phyloP scores from a whole-genome alignment of 495 filamentous ascomycete species.

The Pyronema omphalodes region DNA sequence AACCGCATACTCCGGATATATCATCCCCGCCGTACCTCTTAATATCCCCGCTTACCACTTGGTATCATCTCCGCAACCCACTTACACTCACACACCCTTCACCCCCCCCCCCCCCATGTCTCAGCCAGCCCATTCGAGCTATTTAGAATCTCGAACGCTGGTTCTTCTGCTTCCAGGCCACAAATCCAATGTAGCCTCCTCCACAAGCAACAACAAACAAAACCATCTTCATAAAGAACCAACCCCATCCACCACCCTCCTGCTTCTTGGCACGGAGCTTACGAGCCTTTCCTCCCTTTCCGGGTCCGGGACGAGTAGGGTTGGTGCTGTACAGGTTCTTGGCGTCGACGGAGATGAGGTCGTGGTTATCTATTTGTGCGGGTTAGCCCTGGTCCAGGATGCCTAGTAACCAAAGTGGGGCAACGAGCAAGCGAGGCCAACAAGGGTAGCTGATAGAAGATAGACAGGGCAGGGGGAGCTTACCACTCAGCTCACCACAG shows the following conservation, averaged over 20 bases:
- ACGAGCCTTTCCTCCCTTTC: constrained; percentile 28
- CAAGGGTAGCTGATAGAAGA: background rate
- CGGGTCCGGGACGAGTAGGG: constrained; percentile 24
- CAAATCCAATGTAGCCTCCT: constrained; percentile 69
- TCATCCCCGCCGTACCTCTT: too few species aligned
- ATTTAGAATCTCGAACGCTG: constrained; percentile 61
- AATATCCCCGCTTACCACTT: background rate
- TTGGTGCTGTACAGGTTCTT: constrained; percentile 70
- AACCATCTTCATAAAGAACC: constrained; percentile 79
- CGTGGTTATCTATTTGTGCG: constrained; percentile 57
- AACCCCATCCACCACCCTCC: constrained; percentile 57
- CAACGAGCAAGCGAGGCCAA: background rate
- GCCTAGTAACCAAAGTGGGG: background rate
- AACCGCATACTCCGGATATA: too few species aligned
- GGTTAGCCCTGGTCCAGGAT: constrained; percentile 39
- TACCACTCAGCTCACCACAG: constrained; percentile 70
- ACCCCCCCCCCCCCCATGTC: background rate
- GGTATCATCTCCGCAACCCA: background rate
- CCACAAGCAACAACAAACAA: constrained; percentile 50
- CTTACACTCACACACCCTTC: background rate
- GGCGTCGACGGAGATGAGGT: constrained; percentile 74
- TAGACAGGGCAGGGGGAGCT: background rate
- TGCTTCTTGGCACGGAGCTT: constrained; percentile 27
- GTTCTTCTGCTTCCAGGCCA: constrained; percentile 55
- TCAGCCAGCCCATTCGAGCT: too few species aligned